Evolutionary conservation across 176 grass and related monocot genomes (phyloP), one percentile per base, ranked within the genome.

Genomic region (Chrysopogon serrulatus): DNA sequence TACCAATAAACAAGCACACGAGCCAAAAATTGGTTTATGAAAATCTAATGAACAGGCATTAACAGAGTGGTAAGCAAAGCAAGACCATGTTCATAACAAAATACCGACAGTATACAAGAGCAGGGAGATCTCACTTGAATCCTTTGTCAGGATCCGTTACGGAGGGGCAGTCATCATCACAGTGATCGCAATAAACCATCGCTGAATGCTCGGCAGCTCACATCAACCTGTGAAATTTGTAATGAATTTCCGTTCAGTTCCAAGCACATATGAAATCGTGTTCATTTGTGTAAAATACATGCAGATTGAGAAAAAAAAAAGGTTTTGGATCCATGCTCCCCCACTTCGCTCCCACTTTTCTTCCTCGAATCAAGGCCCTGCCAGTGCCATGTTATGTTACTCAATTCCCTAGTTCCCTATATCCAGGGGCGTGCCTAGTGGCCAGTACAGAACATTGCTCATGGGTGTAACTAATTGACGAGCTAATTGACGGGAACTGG

Each of bases 161-260:
- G 8, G 13, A 2, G 1, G 74, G 81, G 36, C 84, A 79, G 36
- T 91, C 6, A 73, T 88, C 81, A 5, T 5, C 35, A 86, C 90
- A 97, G 33, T 97, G 92, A 84, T 1, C 26, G 39, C 92, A 97
- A 28, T 88, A 94, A 78, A 80, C 63, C 88, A 97, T 97, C 76
- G 69, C 77, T 81, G 69, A 80, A 69, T 40, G n/a, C 36, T 39
- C 51, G 5, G 21, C 39, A 68, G 66, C 62, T 80, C 31, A 75
- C 31, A 76, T 70, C 33, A 63, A 35, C 77, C 76, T 85, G 62
- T 34, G 2, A 70, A 89, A n/a, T 73, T 65, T 79, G 28, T 15
- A 27, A 64, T 36, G 66, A 5, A 44, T 71, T 53, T 65, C 31
- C 21, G 57, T 34, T 74, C 16, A 84, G 21, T 57, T 36, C 27